Base-by-base conservation (phyloP, 805 yeast genomes). In the Starmera dryadoides region DNA sequence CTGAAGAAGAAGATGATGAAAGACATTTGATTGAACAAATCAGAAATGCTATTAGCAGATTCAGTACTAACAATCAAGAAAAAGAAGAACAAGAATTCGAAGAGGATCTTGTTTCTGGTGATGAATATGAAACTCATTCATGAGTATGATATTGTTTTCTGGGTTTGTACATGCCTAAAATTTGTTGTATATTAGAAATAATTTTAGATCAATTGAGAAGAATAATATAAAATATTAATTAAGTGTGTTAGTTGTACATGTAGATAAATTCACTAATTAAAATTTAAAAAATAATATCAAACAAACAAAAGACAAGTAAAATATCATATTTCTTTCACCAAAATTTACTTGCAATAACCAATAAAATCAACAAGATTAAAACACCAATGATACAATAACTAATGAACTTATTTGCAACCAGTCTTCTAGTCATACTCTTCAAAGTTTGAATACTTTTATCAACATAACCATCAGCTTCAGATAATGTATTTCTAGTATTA, bases 331-430 rank as follows among this genome's bases (percentile, higher is more conserved):
- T n/a, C n/a, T 11, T 30, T 49, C 39, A 53, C 58, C 56, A 55
- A 35, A 55, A 53, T 62, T 91, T 91, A 56, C 87, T 80, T 36
- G 86, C 85, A 40, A 91, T 66, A 6, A 88, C 96, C 46, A 91
- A 68, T 46, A 91, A 64, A 35, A 91, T 91, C 52, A 91, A 69
- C 39, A 91, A 53, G 6, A 91, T 78, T 53, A 91, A 71, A 16
- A 91, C 89, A 6, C 85, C 95, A 40, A 91, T 91, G 41, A 91
- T 91, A 10, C 94, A 94, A 53, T 87, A 86, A 41, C 95, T 86
- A 46, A 91, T 83, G 49, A 89, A 71, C 60, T 87, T 83, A 62
- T 91, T 91, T 6, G 96, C 91, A 10, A 94, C 87, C 70, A 89
- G 71, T 52, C 98, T 69, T 61, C 98, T 74, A 20, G 95, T 83